Base-by-base conservation (phyloP, 1,284 basidiomycete species). In the Xerocomus amazonicus region DNA sequence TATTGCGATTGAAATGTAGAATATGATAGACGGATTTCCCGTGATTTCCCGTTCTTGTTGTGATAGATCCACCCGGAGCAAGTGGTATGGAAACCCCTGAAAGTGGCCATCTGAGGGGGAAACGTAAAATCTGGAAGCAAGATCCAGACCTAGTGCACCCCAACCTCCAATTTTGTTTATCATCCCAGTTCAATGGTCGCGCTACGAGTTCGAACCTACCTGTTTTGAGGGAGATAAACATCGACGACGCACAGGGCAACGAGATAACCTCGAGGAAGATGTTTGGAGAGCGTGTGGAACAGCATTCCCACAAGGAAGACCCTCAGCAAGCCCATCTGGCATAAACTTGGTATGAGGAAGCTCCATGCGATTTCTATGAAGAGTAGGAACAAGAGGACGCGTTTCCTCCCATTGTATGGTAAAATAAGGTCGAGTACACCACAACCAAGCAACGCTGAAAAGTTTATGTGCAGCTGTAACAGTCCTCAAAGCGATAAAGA, bases 111-210 rank as follows among this genome's bases (percentile, higher is more conserved):
- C 34, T 51, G 9, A 52, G 26, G 26, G 8, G 12, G 17, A 14
- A 14, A 12, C 1, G 26, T 23, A 23, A 31, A 29, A 28, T 12
- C 0, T 39, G 3, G 1, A 4, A 38, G 7, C 32, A 14, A 36
- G 4, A 50, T 28, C 2, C 42, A 3, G 28, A 62, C 68, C 70
- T 27, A 71, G 39, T 1, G 48, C 47, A 4, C 45, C 28, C 65
- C 63, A 71, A 9, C 70, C 68, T 19, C 50, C 44, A 12, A 65
- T 52, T 33, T 54, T 57, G 39, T 67, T 71, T 26, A 71, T 43
- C 1, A 56, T 44, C 2, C 58, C 38, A 14, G 68, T 68, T 45
- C 68, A 7, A 14, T 23, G 31, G 10, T 19, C 12, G 28, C 19
- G 38, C 26, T 7, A 9, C 9, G 5, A 17, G 3, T 3, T 39